Conservation (phyloP, 305 asterid species). For the Fraxinus xanthoxyloides region DNA sequence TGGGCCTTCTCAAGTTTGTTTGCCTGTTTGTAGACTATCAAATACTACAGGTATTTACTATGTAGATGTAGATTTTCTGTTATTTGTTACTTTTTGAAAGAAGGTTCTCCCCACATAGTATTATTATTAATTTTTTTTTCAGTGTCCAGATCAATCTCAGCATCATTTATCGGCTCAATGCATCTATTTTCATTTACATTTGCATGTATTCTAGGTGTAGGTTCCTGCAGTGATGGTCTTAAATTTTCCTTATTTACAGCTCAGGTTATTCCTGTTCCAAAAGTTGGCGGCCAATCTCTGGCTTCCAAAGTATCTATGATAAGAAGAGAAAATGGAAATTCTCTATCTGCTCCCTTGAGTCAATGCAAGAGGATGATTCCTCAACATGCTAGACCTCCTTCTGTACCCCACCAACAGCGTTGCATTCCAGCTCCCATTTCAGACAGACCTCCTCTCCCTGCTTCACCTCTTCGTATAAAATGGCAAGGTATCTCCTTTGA, state of each 20-base stretch:
- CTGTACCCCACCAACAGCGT: constrained; percentile 24
- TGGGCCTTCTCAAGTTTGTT: constrained; percentile 31
- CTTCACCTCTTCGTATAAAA: constrained; percentile 41
- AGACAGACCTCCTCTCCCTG: not conserved
- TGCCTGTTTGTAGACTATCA: constrained; percentile 23
- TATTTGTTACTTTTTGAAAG: not conserved
- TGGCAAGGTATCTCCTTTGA: constrained; percentile 45
- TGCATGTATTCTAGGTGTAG: constrained; percentile 12
- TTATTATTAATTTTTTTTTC: not conserved
- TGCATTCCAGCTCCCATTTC: constrained; percentile 32
- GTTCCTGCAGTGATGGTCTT: constrained; percentile 21
- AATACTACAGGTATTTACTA: constrained; percentile 29
- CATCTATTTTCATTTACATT: constrained; percentile 7
- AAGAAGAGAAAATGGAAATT: constrained; percentile 49
- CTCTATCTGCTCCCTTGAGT: constrained; percentile 24
- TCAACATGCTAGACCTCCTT: constrained; percentile 23
- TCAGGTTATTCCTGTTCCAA: constrained; percentile 31
- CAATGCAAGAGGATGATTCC: constrained; percentile 44
- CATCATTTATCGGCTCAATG: constrained; percentile 22
- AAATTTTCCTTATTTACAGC: constrained; percentile 36
- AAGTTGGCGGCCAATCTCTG: constrained; percentile 34
- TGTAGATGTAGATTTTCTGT: not conserved
- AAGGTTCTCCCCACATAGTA: not conserved
- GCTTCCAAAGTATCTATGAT: constrained; percentile 38
- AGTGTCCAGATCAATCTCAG: constrained; percentile 30